phyloP scores from a whole-genome alignment of 179 eudicot genomes.

The Patellifolia procumbens region DNA sequence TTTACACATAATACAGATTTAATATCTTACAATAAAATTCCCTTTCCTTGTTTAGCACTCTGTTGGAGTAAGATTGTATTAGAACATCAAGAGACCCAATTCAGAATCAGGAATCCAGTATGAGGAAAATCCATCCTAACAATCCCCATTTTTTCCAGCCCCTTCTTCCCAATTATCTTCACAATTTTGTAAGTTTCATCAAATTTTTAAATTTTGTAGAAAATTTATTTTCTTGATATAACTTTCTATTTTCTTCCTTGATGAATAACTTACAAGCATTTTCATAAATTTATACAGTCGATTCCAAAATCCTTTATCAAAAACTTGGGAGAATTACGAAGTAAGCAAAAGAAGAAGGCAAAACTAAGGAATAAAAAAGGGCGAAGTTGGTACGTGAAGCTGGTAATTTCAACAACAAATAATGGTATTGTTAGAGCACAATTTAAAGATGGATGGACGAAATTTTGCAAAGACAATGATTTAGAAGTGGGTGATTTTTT shows the following conservation, averaged over 20 bases:
- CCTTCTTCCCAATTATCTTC: neutral
- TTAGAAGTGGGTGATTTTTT: constrained; percentile 32
- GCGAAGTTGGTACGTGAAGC: constrained; percentile 15
- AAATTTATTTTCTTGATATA: neutral
- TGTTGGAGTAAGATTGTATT: too few species aligned
- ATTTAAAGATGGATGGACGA: constrained; percentile 25
- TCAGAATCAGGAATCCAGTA: too few species aligned
- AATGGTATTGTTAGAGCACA: neutral
- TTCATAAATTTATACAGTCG: constrained; percentile 18
- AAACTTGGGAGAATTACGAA: neutral
- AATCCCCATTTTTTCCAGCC: constrained; percentile 5
- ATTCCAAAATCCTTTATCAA: constrained; percentile 26
- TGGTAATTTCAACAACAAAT: neutral
- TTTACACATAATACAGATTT: too few species aligned
- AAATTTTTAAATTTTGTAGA: too few species aligned
- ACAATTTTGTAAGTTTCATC: neutral
- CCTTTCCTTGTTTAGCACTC: too few species aligned
- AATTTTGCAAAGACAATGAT: constrained; percentile 18
- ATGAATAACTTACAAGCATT: neutral
- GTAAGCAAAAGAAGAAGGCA: neutral
- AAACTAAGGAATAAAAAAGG: neutral
- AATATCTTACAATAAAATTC: too few species aligned
- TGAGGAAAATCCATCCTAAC: too few species aligned
- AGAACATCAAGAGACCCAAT: too few species aligned
- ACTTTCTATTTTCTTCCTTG: neutral